Conservation (phyloP, 2,329 filamentous ascomycete species). For the Nakataea oryzae region DNA sequence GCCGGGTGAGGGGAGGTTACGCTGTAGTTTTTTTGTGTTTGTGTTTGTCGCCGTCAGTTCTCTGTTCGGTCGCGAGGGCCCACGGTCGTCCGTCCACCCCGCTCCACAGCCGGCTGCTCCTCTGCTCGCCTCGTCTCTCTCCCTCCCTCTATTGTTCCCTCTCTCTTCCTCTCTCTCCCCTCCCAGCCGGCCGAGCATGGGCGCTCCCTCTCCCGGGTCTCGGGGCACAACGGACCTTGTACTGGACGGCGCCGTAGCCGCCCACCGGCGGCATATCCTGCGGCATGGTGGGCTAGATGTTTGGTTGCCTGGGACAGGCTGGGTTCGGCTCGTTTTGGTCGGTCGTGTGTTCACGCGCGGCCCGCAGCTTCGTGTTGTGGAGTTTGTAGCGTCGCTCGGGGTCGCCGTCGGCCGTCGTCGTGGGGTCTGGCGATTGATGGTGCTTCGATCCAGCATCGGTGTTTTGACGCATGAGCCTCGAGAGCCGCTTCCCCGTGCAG, state of each 20-base stretch:
- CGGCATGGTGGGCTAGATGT: constrained; percentile 55
- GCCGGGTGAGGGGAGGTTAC: constrained; percentile 84
- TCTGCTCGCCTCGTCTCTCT: neutral
- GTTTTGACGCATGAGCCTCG: neutral
- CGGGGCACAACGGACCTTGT: constrained; percentile 57
- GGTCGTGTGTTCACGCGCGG: neutral
- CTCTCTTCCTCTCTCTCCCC: neutral
- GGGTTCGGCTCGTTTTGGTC: neutral
- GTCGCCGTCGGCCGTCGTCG: neutral
- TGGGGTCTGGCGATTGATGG: neutral
- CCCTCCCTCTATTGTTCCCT: neutral
- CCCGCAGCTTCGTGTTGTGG: neutral
- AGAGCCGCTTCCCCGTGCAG: neutral
- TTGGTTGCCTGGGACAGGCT: neutral
- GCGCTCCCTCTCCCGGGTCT: neutral
- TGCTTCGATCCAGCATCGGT: no score
- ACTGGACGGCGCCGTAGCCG: constrained; percentile 94
- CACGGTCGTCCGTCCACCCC: neutral
- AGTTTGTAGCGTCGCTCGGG: neutral
- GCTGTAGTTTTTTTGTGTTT: constrained; percentile 32
- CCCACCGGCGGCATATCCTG: constrained; percentile 95
- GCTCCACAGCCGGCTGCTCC: no score
- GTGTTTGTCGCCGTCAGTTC: neutral
- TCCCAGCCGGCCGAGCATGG: neutral
- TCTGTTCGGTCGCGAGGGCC: neutral